These are phyloP conservation scores for Leccinum pallidistipes DNA, from an alignment of 1,284 basidiomycete species.

Conservation along the genomic window DNA sequence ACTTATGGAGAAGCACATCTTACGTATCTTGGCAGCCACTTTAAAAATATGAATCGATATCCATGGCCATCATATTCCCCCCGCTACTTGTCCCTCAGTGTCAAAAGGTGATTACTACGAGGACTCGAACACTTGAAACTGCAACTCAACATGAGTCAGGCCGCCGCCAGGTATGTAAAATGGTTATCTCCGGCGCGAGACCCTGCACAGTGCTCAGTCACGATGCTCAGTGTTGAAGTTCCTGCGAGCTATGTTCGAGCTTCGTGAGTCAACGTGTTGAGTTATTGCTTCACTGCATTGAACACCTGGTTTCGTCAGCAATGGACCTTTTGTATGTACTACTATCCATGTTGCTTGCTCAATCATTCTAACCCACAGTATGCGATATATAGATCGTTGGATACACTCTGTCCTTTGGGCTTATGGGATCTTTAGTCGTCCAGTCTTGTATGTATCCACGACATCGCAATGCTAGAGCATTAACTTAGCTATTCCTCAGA, in stretches of 20 bases:
- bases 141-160: neutral
- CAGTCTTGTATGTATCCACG: neutral
- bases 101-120: neutral
- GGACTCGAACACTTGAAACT: neutral
- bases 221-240: too few species aligned
- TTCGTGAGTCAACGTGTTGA: neutral
- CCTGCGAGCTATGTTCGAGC: too few species aligned
- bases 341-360: neutral
- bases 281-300: too few species aligned
- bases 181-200: neutral
- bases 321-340: neutral
- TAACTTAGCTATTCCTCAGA: neutral
- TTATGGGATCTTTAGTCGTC: constrained; percentile 5
- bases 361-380: neutral
- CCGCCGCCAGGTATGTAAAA: neutral
- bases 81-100: too few species aligned
- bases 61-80: too few species aligned
- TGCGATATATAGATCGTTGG: constrained; percentile 1
- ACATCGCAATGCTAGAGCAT: neutral
- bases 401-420: constrained; percentile 1
- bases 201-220: too few species aligned
- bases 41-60: too few species aligned
- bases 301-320: neutral
- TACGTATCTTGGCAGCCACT: too few species aligned
- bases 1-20: too few species aligned